Percentiles rank a stretch among this genome's conserved stretches.
These are phyloP conservation scores for Prunus yedoensis DNA, from an alignment of 331 rosid genomes.

Conservation along the genomic window DNA sequence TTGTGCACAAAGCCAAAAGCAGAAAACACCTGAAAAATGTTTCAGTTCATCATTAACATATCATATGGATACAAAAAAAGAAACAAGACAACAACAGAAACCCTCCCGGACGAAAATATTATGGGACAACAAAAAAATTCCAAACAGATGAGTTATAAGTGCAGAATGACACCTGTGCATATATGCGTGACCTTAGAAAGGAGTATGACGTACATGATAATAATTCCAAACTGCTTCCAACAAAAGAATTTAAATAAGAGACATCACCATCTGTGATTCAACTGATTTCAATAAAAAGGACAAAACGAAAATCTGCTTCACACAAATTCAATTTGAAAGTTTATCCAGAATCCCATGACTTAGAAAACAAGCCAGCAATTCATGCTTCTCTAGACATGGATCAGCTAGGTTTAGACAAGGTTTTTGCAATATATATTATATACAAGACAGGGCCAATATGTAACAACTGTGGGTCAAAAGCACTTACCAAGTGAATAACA, in stretches of 20 bases:
- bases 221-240: slow-evolving; percentile 92
- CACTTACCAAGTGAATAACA: slow-evolving; percentile 75
- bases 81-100: slow-evolving; percentile 25
- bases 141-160: slow-evolving; percentile 66
- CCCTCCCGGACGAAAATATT: slow-evolving; percentile 31
- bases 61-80: slow-evolving; percentile 9
- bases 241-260: slow-evolving; percentile 74
- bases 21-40: slow-evolving; percentile 63
- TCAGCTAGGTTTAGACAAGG: slow-evolving; percentile 8
- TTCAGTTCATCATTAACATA: slow-evolving; percentile 11
- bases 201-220: slow-evolving; percentile 71
- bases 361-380: slow-evolving; percentile 5
- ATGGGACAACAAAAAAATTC: slow-evolving; percentile 36
- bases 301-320: slow-evolving; percentile 5
- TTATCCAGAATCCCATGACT: not conserved
- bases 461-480: not conserved
- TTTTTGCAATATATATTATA: slow-evolving; percentile 4
- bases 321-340: not conserved
- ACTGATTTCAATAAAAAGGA: slow-evolving; percentile 44
- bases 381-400: slow-evolving; percentile 15
- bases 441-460: slow-evolving; percentile 7
- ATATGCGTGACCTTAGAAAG: slow-evolving; percentile 81
- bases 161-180: slow-evolving; percentile 92
- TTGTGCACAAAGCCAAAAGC: slow-evolving; percentile 89
- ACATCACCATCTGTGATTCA: slow-evolving; percentile 66